These are phyloP conservation scores for Prunus mume DNA, from an alignment of 306 rosid genomes.

Conservation along the genomic window DNA sequence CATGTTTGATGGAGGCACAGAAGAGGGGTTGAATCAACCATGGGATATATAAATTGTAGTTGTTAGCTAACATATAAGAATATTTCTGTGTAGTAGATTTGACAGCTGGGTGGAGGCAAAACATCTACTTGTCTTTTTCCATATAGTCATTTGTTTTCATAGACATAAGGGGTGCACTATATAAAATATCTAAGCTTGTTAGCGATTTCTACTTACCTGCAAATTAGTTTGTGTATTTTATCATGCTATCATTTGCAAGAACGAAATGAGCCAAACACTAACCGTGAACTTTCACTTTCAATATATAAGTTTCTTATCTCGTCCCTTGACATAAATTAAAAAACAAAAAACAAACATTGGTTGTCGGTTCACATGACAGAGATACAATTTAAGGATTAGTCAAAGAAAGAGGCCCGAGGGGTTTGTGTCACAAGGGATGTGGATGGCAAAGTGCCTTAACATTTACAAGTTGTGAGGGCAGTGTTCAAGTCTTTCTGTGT, in stretches of 20 bases:
- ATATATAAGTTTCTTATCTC: background rate
- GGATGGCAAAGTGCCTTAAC: background rate
- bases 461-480: background rate
- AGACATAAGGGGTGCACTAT: background rate
- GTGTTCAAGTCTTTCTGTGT: background rate
- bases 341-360: background rate
- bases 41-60: background rate
- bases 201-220: too few species aligned
- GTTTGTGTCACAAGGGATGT: too few species aligned
- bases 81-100: background rate
- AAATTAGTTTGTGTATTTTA: too few species aligned
- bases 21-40: background rate
- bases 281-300: background rate
- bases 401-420: too few species aligned
- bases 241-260: too few species aligned
- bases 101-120: background rate
- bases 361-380: background rate
- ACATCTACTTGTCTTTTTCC: background rate
- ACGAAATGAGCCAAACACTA: too few species aligned
- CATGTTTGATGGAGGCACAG: background rate
- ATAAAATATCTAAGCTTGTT: too few species aligned
- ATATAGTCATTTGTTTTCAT: background rate
- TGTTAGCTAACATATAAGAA: too few species aligned
- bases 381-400: background rate
- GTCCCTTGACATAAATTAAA: background rate